A percentile compares a stretch with the other conserved stretches of the same genome.
Evolutionary conservation across 371 early-diverging fungal species (phyloP).

Genomic region (Mucor circinelloides): DNA sequence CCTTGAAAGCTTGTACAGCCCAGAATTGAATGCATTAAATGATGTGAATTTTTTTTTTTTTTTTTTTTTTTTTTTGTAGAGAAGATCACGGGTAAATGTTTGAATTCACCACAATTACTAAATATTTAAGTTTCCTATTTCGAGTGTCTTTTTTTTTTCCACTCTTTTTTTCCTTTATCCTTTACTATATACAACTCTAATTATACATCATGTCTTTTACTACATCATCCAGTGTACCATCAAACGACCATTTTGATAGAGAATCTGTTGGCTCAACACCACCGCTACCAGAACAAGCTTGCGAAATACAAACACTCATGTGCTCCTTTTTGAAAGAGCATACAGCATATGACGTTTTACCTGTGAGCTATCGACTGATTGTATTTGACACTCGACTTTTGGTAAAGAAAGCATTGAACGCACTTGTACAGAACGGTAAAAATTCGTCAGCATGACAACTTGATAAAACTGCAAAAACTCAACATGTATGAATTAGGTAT

Average conservation of each 20-base stretch:
- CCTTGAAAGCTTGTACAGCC: too few species aligned
- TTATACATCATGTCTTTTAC: constrained; percentile 14
- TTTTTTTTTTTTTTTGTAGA: too few species aligned
- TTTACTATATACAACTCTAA: background rate
- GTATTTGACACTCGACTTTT: constrained; percentile 89
- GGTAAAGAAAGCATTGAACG: constrained; percentile 91
- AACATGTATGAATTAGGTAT: too few species aligned
- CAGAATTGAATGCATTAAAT: too few species aligned
- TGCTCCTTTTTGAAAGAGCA: constrained; percentile 76
- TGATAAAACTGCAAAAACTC: too few species aligned
- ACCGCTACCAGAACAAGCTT: constrained; percentile 10
- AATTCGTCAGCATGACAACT: background rate
- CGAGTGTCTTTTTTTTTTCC: background rate
- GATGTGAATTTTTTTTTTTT: too few species aligned
- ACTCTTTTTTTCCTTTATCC: background rate
- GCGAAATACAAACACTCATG: constrained; percentile 54
- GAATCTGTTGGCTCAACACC: constrained; percentile 10
- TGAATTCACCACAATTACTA: too few species aligned
- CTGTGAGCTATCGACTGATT: constrained; percentile 87
- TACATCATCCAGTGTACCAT: constrained; percentile 12
- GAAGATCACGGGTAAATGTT: too few species aligned
- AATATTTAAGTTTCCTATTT: too few species aligned
- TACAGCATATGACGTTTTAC: constrained; percentile 87
- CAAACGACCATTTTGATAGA: constrained; percentile 11
- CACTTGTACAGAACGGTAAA: constrained; percentile 90